Base-by-base conservation (phyloP, 805 yeast species). In the Lachancea dasiensis region DNA sequence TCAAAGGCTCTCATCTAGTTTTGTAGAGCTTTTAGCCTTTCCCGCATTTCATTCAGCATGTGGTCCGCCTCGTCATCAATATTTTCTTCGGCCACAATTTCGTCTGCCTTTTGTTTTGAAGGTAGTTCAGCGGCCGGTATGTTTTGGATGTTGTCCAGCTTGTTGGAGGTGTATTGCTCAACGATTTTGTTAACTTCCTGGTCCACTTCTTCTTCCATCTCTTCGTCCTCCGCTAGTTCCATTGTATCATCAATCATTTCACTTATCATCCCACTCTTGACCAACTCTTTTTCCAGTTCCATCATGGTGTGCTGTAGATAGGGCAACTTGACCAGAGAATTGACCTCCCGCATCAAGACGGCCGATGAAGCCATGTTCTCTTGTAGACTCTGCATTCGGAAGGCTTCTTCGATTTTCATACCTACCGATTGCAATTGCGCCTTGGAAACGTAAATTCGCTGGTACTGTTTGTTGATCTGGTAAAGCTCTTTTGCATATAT, bases 191-290 rank as follows among this genome's bases (percentile, higher is more conserved):
- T 76, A 15, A 86, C 79, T 50, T 73, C 77, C 15, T 72, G 75
- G 28, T 70, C 75, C 21, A 75, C 77, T 45, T 77, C 83, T 14
- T 79, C 81, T 39, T 83, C 90, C 28, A 69, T 69, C 38, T 73
- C 81, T 28, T 75, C 70, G 42, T 77, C 84, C 33, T 73, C 81
- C 21, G 79, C 79, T 41, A 75, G 63, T 43, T 89, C 97, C 43
- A 90, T 68, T 45, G 85, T 78, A 55, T 92, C 99, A 40, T 84
- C 86, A 56, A 89, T 80, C 97, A 92, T 92, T 56, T 92, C 98
- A 48, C 85, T 86, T 38, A 92, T 86, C 31, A 92, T 74, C 0
- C 92, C 92, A 9, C 84, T 75, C 60, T 81, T 83, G 76, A 84
- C 79, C 50, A 90, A 70, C 62, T 92, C 99, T 53, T 75, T 80